Evolutionary conservation across 2,329 filamentous ascomycete genomes (phyloP).

Genomic region (Byssoonygena ceratinophila): DNA sequence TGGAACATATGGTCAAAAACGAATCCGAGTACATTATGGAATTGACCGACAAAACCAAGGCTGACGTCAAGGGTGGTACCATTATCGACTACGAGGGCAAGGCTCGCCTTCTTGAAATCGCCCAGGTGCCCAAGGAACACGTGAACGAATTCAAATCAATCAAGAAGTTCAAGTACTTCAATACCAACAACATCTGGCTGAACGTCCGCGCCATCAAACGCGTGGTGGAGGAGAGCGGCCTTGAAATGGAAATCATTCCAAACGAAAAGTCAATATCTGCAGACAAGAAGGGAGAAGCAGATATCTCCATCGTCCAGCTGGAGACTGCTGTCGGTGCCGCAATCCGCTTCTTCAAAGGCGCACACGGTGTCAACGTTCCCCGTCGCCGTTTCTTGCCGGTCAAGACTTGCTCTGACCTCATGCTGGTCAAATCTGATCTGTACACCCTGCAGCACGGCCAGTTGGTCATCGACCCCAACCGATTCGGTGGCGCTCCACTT

Average conservation of each 20-base stretch:
- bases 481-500: conserved; percentile 89
- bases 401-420: conserved; percentile 98
- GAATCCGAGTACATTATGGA: conserved; percentile 99
- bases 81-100: conserved; percentile 99
- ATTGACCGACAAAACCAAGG: conserved; percentile 99
- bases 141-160: conserved; percentile 99
- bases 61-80: conserved; percentile 99
- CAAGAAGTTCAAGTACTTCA: conserved; percentile 99
- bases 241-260: conserved; percentile 98
- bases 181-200: conserved; percentile 99
- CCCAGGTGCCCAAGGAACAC: conserved; percentile 98
- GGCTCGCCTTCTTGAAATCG: conserved; percentile 93
- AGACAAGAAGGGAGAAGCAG: conserved; percentile 99
- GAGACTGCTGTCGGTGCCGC: conserved; percentile 97
- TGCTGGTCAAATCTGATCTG: conserved; percentile 98
- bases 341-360: conserved; percentile 97
- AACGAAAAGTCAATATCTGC: conserved; percentile 98
- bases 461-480: conserved; percentile 89
- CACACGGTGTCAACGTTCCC: conserved; percentile 97
- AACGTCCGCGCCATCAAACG: conserved; percentile 96
- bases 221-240: conserved; percentile 94
- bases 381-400: conserved; percentile 96
- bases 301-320: conserved; percentile 93
- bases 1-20: conserved; percentile 99
- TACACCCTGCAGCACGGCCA: conserved; percentile 99